Base-by-base conservation (phyloP, 108 stramenopile genomes). In the Pseudonitzschia delicatissima region DNA sequence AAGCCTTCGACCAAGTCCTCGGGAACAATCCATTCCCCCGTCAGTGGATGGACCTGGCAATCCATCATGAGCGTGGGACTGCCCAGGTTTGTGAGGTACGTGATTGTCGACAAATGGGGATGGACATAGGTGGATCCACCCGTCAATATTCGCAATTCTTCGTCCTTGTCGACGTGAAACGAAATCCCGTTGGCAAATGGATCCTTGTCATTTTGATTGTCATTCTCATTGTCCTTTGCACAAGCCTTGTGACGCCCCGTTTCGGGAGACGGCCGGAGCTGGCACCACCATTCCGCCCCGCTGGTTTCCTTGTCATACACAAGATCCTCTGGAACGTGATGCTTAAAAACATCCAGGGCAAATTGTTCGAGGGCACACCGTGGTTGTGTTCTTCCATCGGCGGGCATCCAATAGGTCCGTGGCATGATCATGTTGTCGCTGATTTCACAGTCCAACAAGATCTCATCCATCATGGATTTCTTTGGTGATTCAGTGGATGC, bases 141-240 rank as follows among this genome's bases (percentile, higher is more conserved):
- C 20, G 63, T 73, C 47, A 87, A 50, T 33, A 83, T 45, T n/a
- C 91, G 68, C 26, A 92, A 65, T 64, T 92, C 87, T 82, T 92
- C 91, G 58, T 92, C 91, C 68, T 92, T 92, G 62, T 92, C 91
- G 86, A 87, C 88, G 63, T 92, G 91, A 82, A 92, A 89, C 4
- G 82, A 78, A 57, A 92, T 89, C 33, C 91, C 91, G 9, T 63
- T 31, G 32, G 37, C 34, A 20, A 61, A 61, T 0, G 60, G 60
- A 23, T 61, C 60, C 21, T 61, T 20, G 8, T 4, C 17, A 20
- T 68, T 76, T 53, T 64, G 58, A 20, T 20, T 64, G 40, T 78
- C 82, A 44, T 67, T 62, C 32, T 48, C 35, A 50, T 49, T 33
- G 23, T 26, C 47, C 23, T 73, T 57, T 27, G 53, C 28, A 33